Conservation (phyloP, 768 basidiomycete genomes). For the Russula abietina region DNA sequence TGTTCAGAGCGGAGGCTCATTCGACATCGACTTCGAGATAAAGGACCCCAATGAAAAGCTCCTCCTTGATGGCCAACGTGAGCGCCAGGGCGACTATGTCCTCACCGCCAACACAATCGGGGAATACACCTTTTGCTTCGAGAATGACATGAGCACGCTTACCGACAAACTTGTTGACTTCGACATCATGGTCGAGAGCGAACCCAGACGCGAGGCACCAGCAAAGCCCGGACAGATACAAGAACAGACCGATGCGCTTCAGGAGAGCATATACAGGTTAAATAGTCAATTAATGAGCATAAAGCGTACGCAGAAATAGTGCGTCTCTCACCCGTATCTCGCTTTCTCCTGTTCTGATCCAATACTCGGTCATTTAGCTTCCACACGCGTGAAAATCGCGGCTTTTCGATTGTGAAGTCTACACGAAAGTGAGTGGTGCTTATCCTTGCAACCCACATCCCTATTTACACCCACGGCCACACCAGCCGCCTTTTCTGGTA, state of each 20-base stretch:
- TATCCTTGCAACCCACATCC: background rate
- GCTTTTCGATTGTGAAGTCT: constrained; percentile 87
- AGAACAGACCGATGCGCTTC: constrained; percentile 88
- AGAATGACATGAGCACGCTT: constrained; percentile 93
- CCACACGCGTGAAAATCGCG: constrained; percentile 90
- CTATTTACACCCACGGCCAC: constrained; percentile 6
- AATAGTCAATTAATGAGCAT: constrained; percentile 83
- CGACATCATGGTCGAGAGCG: constrained; percentile 98
- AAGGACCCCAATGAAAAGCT: constrained; percentile 88
- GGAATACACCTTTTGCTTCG: constrained; percentile 95
- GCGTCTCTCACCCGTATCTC: constrained; percentile 31
- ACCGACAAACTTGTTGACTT: constrained; percentile 93
- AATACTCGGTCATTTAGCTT: constrained; percentile 46
- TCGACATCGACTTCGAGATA: constrained; percentile 92
- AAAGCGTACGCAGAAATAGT: constrained; percentile 93
- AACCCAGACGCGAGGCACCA: constrained; percentile 84
- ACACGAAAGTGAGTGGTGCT: constrained; percentile 63
- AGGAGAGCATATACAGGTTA: constrained; percentile 92
- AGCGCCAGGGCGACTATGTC: constrained; percentile 95
- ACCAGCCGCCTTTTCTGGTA: constrained; percentile 92
- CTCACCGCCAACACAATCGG: constrained; percentile 89
- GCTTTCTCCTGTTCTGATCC: background rate
- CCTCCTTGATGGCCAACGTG: constrained; percentile 79
- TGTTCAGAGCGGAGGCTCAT: constrained; percentile 94
- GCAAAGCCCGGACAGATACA: constrained; percentile 83